Conservation (phyloP, 176 grass and related monocot species). For the Aegilops umbellulata region DNA sequence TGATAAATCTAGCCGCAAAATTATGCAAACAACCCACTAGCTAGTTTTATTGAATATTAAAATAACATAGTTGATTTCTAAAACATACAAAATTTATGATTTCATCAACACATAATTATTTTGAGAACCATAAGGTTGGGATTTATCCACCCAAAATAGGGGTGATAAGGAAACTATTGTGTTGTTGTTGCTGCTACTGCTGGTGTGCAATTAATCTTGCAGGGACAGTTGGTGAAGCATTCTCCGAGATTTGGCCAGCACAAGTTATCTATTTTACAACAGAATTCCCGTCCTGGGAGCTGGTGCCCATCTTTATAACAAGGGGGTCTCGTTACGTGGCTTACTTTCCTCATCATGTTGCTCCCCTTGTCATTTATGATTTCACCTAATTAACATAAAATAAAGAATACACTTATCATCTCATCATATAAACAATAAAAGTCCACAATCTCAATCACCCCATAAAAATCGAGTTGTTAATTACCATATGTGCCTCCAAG, state of each 20-base stretch:
- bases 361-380: background rate
- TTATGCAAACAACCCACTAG: too few species aligned
- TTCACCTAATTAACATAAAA: background rate
- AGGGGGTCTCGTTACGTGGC: background rate
- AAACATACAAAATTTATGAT: too few species aligned
- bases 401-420: background rate
- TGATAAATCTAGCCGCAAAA: too few species aligned
- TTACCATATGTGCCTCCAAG: background rate
- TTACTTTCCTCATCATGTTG: background rate
- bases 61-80: too few species aligned
- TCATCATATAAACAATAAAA: background rate
- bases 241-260: background rate
- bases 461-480: background rate
- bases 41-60: too few species aligned
- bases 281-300: background rate
- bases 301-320: background rate
- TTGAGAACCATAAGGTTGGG: background rate
- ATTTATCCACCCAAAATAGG: background rate
- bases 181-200: too few species aligned
- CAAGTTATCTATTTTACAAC: background rate
- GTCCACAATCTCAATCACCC: background rate
- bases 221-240: background rate
- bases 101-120: too few species aligned
- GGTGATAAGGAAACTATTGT: background rate
- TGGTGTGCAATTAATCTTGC: background rate